phyloP scores from a whole-genome alignment of 108 stramenopile genomes.

The Seminavis robusta region DNA sequence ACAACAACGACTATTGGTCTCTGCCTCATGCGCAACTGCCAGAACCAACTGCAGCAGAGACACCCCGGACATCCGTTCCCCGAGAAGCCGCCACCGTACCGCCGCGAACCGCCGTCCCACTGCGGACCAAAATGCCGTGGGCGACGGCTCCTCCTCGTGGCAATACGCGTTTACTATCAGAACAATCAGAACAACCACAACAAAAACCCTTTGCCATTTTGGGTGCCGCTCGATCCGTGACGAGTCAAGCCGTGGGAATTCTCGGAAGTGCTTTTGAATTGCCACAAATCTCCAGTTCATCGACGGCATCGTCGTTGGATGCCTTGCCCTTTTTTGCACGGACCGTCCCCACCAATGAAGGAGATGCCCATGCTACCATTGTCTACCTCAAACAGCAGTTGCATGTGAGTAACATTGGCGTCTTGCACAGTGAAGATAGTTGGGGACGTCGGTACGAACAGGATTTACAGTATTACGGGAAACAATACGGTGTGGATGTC shows the following conservation, averaged over 20 bases:
- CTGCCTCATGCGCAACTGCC: no score
- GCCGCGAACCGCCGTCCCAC: no score
- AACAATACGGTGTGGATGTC: no score
- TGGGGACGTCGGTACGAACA: constrained; percentile 1
- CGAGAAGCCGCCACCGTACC: no score
- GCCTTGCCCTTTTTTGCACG: constrained; percentile 21
- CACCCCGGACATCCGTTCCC: no score
- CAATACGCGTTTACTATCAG: no score
- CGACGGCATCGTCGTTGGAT: constrained; percentile 12
- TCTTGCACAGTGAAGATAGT: constrained; percentile 2
- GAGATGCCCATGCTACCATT: constrained; percentile 10
- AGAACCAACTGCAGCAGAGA: background rate
- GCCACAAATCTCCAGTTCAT: constrained; percentile 13
- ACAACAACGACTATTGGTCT: no score
- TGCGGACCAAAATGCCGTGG: background rate
- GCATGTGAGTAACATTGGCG: constrained; percentile 1
- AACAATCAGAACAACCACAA: background rate
- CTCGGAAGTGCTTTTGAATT: constrained; percentile 6
- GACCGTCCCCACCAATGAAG: constrained; percentile 22
- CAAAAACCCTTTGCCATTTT: constrained; percentile 7
- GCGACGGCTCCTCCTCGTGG: no score
- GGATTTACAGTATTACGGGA: no score
- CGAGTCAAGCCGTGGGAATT: constrained; percentile 6
- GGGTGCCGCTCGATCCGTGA: constrained; percentile 8
- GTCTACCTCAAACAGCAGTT: constrained; percentile 4